phyloP scores from a whole-genome alignment of 1,284 basidiomycete species.

The Fomitopsis betulina region DNA sequence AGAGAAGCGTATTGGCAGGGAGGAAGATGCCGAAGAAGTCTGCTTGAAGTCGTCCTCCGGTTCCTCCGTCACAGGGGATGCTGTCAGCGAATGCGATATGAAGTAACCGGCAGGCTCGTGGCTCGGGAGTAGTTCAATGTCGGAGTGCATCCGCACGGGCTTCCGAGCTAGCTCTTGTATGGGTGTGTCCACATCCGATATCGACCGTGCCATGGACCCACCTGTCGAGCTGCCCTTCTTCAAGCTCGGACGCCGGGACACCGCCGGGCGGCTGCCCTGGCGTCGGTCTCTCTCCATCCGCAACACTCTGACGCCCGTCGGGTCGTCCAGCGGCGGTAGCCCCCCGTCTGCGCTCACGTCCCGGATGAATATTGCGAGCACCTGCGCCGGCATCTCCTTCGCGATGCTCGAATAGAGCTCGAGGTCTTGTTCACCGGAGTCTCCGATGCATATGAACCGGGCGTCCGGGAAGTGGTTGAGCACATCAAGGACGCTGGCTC shows the following conservation, averaged over 20 bases:
- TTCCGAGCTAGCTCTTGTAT: slow-evolving; percentile 5
- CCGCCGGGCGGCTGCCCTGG: slow-evolving; percentile 1
- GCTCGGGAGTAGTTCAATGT: slow-evolving; percentile 7
- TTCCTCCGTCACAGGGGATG: slow-evolving; percentile 17
- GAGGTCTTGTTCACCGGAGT: slow-evolving; percentile 86
- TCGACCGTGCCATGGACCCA: slow-evolving; percentile 8
- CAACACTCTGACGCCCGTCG: slow-evolving; percentile 43
- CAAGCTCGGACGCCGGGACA: neutral
- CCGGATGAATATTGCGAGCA: slow-evolving; percentile 74
- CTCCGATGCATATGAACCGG: slow-evolving; percentile 81
- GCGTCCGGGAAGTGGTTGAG: slow-evolving; percentile 74
- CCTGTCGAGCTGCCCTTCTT: neutral
- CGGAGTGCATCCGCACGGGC: slow-evolving; percentile 13
- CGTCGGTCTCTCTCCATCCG: slow-evolving; percentile 3
- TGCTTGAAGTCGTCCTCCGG: slow-evolving; percentile 11
- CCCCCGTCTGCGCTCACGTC: slow-evolving; percentile 46
- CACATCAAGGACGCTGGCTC: slow-evolving; percentile 71
- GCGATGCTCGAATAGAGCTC: slow-evolving; percentile 79
- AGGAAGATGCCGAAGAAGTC: slow-evolving; percentile 11
- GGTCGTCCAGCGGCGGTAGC: slow-evolving; percentile 41
- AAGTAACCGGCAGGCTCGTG: slow-evolving; percentile 13
- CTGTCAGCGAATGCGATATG: slow-evolving; percentile 9
- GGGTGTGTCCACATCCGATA: slow-evolving; percentile 13
- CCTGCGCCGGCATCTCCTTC: slow-evolving; percentile 57
- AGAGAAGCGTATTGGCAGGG: neutral